Conservation (phyloP, 2,329 filamentous ascomycete species). For the Arthrobotrys pseudoclavata region DNA sequence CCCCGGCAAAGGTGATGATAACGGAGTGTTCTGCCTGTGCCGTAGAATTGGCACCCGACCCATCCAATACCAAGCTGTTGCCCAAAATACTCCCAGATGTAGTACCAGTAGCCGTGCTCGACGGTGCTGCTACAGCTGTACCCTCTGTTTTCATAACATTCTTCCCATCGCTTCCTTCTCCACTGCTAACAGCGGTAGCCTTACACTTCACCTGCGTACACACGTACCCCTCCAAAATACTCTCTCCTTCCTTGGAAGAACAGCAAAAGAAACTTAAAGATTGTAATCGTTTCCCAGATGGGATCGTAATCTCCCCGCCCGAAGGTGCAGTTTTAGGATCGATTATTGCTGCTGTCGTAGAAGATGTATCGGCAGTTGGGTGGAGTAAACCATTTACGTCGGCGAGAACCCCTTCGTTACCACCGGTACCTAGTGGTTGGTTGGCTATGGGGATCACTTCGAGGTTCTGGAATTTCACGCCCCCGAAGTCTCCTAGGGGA, state of each 20-base stretch:
- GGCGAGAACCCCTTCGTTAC: not conserved
- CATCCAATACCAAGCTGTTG: slow-evolving; percentile 10
- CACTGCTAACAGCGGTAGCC: slow-evolving; percentile 10
- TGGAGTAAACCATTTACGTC: slow-evolving; percentile 1
- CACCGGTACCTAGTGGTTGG: not conserved
- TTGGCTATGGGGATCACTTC: slow-evolving; percentile 27
- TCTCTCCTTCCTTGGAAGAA: slow-evolving; percentile 34
- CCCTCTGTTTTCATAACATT: slow-evolving; percentile 7
- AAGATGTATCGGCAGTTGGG: not conserved
- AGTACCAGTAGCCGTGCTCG: not conserved
- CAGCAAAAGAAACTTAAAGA: slow-evolving; percentile 52
- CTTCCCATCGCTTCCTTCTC: not conserved
- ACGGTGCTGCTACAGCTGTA: slow-evolving; percentile 4
- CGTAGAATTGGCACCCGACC: not conserved
- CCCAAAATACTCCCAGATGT: not conserved
- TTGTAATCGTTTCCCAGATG: slow-evolving; percentile 34
- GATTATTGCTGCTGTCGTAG: slow-evolving; percentile 39
- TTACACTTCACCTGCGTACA: slow-evolving; percentile 39
- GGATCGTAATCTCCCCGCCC: slow-evolving; percentile 22
- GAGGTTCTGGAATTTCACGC: slow-evolving; percentile 43
- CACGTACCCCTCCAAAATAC: slow-evolving; percentile 41
- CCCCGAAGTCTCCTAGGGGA: slow-evolving; percentile 32
- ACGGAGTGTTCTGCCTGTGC: not conserved
- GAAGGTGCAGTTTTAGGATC: slow-evolving; percentile 5
- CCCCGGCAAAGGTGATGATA: slow-evolving; percentile 22